Conservation (phyloP, 176 grass and related monocot genomes). For the Ensete glaucum region DNA sequence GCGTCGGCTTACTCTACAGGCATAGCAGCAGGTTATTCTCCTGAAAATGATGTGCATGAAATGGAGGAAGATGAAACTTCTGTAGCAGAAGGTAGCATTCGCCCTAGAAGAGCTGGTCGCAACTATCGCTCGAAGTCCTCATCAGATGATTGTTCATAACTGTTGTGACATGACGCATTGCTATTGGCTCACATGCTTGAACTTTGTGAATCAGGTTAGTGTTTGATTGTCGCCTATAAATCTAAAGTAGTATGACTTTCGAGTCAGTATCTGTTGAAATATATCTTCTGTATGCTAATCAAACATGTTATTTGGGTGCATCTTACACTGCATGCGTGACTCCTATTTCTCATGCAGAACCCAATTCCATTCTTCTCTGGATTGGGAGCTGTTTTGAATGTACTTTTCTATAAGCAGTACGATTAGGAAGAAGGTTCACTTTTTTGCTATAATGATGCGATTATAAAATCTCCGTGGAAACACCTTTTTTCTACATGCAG, state of each 20-base stretch:
- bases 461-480: too few relatives aligned
- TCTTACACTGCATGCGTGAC: too few relatives aligned
- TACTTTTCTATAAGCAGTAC: too few relatives aligned
- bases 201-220: background rate
- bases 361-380: too few relatives aligned
- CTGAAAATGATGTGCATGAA: background rate
- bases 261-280: background rate
- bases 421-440: too few relatives aligned
- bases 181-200: background rate
- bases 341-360: too few relatives aligned
- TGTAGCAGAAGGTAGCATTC: background rate
- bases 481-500: too few relatives aligned
- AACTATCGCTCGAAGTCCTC: conserved; percentile 9
- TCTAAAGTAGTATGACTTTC: background rate
- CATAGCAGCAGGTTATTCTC: background rate
- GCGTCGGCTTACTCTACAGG: background rate
- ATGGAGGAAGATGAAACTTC: conserved; percentile 22
- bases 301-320: too few relatives aligned
- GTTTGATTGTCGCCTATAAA: background rate
- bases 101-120: conserved; percentile 5
- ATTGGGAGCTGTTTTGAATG: too few relatives aligned
- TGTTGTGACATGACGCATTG: background rate
- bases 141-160: background rate
- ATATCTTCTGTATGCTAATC: too few relatives aligned
- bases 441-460: too few relatives aligned